Evolutionary conservation across 1,284 basidiomycete species (phyloP).

Genomic region (Marasmius fiardii): DNA sequence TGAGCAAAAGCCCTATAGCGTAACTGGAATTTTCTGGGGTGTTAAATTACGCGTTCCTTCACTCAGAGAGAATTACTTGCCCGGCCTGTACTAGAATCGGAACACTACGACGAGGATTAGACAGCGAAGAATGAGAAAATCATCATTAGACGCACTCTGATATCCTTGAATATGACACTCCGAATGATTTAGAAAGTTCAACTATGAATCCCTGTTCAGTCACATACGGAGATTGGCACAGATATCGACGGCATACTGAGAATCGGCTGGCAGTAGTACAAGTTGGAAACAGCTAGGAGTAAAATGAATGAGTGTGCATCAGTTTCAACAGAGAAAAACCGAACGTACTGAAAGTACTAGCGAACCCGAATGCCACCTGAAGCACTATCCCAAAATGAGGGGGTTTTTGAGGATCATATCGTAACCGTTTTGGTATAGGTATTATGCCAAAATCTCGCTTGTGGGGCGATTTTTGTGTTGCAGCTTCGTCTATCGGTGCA

Average conservation of each 20-base stretch:
- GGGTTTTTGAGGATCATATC: constrained; percentile 39
- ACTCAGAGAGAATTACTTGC: constrained; percentile 22
- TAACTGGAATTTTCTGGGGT: constrained; percentile 34
- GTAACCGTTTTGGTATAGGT: constrained; percentile 43
- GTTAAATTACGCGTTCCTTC: background rate
- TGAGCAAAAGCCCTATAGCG: constrained; percentile 54
- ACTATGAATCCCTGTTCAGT: background rate
- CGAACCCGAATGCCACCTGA: constrained; percentile 45
- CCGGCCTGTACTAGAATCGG: constrained; percentile 50
- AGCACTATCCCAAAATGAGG: constrained; percentile 42
- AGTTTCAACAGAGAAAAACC: background rate
- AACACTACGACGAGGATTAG: constrained; percentile 28
- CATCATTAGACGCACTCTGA: constrained; percentile 39
- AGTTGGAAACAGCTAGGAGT: constrained; percentile 35
- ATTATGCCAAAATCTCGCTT: constrained; percentile 42
- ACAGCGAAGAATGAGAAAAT: background rate
- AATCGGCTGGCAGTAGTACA: constrained; percentile 53
- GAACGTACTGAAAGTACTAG: constrained; percentile 42
- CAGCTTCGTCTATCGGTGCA: background rate
- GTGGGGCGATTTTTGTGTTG: background rate
- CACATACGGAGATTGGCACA: background rate
- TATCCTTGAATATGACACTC: constrained; percentile 53
- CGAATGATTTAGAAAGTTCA: constrained; percentile 30
- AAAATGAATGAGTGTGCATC: background rate
- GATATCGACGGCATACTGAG: constrained; percentile 31